A percentile compares a stretch with the other conserved stretches of the same genome.
Conservation (phyloP, 2,329 filamentous ascomycete species). For the Fusarium anthophilum region DNA sequence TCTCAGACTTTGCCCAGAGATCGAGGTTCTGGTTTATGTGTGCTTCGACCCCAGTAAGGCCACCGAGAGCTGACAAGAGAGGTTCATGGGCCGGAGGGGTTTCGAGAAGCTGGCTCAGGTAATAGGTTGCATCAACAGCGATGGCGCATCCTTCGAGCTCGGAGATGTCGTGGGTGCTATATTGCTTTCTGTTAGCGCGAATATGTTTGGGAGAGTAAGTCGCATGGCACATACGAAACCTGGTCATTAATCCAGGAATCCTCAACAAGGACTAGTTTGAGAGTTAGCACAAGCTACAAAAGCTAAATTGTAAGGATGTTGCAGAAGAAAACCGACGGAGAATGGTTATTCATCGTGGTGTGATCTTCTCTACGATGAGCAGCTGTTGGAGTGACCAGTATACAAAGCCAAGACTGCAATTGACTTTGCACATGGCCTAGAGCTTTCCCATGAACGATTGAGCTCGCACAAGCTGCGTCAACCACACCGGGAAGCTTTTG, state of each 20-base stretch:
- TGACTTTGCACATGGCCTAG: slow-evolving; percentile 22
- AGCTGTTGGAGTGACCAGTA: slow-evolving; percentile 10
- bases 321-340: slow-evolving; percentile 1
- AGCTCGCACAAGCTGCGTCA: slow-evolving; percentile 12
- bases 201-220: not conserved
- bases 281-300: slow-evolving; percentile 32
- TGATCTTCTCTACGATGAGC: slow-evolving; percentile 1
- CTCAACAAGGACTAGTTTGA: slow-evolving; percentile 48
- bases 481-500: slow-evolving; percentile 11
- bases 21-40: slow-evolving; percentile 82
- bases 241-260: slow-evolving; percentile 53
- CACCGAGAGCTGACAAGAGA: slow-evolving; percentile 87
- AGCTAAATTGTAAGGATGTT: not conserved
- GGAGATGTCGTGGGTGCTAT: slow-evolving; percentile 69
- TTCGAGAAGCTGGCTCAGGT: slow-evolving; percentile 81
- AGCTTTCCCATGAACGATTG: slow-evolving; percentile 3
- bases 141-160: slow-evolving; percentile 79
- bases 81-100: slow-evolving; percentile 80
- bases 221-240: slow-evolving; percentile 46
- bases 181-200: slow-evolving; percentile 35
- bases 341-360: not conserved
- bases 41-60: slow-evolving; percentile 80
- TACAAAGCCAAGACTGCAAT: slow-evolving; percentile 32
- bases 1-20: slow-evolving; percentile 72
- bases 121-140: slow-evolving; percentile 90